Percentiles rank a stretch among this genome's conserved stretches.
Conservation (phyloP, 768 basidiomycete species). For the Phanerochaete sordida region DNA sequence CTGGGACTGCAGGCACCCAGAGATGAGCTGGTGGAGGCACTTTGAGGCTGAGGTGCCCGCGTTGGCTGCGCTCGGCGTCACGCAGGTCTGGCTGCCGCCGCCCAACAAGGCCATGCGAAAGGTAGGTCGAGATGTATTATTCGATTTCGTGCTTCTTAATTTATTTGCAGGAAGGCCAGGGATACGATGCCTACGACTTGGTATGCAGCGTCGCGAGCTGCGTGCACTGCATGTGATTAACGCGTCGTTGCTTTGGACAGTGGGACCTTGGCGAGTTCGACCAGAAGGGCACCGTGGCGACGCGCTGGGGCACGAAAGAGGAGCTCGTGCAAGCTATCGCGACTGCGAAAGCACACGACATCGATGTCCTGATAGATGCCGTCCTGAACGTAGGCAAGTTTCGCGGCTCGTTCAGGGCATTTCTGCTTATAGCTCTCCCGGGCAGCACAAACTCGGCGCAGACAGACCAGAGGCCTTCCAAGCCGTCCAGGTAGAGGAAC, state of each 20-base stretch:
- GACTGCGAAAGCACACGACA: slow-evolving; percentile 60
- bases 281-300: slow-evolving; percentile 66
- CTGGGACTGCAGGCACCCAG: slow-evolving; percentile 60
- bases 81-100: slow-evolving; percentile 82
- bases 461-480: slow-evolving; percentile 68
- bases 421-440: too few relatives aligned
- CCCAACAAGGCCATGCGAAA: slow-evolving; percentile 72
- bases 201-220: slow-evolving; percentile 35
- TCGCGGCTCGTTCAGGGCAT: too few relatives aligned
- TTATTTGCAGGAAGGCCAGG: slow-evolving; percentile 54
- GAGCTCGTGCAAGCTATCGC: slow-evolving; percentile 70
- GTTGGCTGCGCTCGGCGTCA: slow-evolving; percentile 66
- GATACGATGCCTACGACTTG: slow-evolving; percentile 86
- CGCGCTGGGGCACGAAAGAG: slow-evolving; percentile 86
- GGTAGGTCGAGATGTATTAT: slow-evolving; percentile 32
- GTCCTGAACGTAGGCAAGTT: slow-evolving; percentile 72
- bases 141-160: not conserved
- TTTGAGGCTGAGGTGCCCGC: slow-evolving; percentile 61
- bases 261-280: slow-evolving; percentile 88
- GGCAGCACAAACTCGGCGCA: slow-evolving; percentile 80
- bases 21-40: slow-evolving; percentile 79
- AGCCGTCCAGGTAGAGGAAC: slow-evolving; percentile 67
- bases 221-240: not conserved
- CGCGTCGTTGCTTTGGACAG: slow-evolving; percentile 32
- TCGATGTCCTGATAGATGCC: slow-evolving; percentile 82